Base-by-base conservation (phyloP, 176 grass and related monocot species). In the Oryza longistaminata region DNA sequence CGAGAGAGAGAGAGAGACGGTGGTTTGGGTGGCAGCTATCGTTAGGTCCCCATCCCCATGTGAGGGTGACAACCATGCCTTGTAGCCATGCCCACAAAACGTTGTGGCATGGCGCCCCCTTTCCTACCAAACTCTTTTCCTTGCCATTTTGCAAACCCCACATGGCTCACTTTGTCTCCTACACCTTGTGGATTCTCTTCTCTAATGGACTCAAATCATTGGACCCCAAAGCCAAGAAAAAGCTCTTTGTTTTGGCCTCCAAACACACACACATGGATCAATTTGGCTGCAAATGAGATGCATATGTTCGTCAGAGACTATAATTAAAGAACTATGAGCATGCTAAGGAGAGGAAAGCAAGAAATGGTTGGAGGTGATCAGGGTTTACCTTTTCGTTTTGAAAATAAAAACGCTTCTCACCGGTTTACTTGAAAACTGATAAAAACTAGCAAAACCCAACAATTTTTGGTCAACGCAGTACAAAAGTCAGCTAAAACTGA, bases 161-260 rank as follows among this genome's bases (percentile, higher is more conserved):
- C 82, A 82, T 77, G 82, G 62, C 58, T 67, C 45, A 53, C 34
- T 66, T 87, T 90, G 82, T 82, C 78, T 19, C 77, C 58, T 75
- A 6, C 3, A 62, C 75, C 12, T 8, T 17, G 25, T 66, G 66
- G 70, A 27, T 87, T 43, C 71, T 81, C 22, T 71, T 49, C 50
- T 64, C 71, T n/a, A 68, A 81, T 78, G 35, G 45, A 21, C 25
- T 71, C 86, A 70, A 92, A 92, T 92, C 79, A 92, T 88, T 88
- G 81, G 78, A 58, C 78, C 27, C 39, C 39, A 27, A 73, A 62
- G 55, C 35, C 60, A 50, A 50, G 11, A 50, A 68, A 39, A 39
- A 76, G 37, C 6, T 45, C 15, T 58, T 40, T 0, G 52, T 80
- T 71, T 70, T 85, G 48, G 58, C 40, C 55, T 68, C 65, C 55